A percentile compares a stretch with the other conserved stretches of the same genome.
These are phyloP conservation scores for Mucor racemosus DNA, from an alignment of 371 early-diverging fungal genomes.

Conservation along the genomic window DNA sequence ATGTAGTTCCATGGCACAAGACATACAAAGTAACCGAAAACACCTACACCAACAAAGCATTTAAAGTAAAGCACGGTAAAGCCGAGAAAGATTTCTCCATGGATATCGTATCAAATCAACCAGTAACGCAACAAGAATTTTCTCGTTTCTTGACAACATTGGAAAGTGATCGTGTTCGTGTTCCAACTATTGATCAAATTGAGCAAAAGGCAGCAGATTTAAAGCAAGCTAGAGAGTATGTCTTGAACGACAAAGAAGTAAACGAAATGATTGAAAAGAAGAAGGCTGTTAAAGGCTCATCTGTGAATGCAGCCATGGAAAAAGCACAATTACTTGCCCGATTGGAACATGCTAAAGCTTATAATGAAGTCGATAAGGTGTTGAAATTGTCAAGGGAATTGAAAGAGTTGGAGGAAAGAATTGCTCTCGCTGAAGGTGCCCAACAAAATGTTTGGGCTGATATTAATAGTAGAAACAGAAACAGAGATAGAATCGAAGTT, in stretches of 20 bases:
- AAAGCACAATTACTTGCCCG: conserved; percentile 51
- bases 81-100: conserved; percentile 71
- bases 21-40: conserved; percentile 64
- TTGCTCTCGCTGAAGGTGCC: conserved; percentile 25
- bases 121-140: conserved; percentile 71
- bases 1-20: conserved; percentile 63
- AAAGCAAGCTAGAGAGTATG: conserved; percentile 63
- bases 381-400: conserved; percentile 33
- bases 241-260: conserved; percentile 71
- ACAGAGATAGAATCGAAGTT: conserved; percentile 42
- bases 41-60: conserved; percentile 61
- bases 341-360: conserved; percentile 41
- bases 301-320: conserved; percentile 60
- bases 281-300: conserved; percentile 48
- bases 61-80: conserved; percentile 70
- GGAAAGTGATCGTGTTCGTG: conserved; percentile 55
- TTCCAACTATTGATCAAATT: conserved; percentile 56
- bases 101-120: conserved; percentile 76
- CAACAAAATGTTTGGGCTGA: conserved; percentile 58
- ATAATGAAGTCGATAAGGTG: conserved; percentile 41
- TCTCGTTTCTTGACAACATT: conserved; percentile 57
- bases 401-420: conserved; percentile 36
- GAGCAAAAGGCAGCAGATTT: conserved; percentile 62
- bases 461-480: conserved; percentile 55
- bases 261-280: conserved; percentile 65